Evolutionary conservation across 495 filamentous ascomycete species (phyloP), one percentile per base, ranked within the genome.

Genomic region (Tirmania nivea): DNA sequence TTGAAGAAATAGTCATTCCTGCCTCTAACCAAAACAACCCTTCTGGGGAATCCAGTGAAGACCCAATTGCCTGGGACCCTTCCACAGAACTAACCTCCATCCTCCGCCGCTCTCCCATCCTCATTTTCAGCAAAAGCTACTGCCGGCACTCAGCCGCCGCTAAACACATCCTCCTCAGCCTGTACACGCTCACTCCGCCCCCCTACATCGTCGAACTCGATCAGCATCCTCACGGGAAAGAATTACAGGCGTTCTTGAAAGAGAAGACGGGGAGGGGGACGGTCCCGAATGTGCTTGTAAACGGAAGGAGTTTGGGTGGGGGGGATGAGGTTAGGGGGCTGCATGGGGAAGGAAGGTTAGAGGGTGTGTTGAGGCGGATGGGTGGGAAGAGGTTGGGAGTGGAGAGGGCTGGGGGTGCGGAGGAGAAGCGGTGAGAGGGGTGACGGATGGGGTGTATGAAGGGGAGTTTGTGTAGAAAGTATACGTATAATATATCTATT

Each of bases 101-200:
- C 50, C 12, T 16, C n/a, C 34, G 25, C 9, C 17, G 52, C 54
- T 17, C 48, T 49, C 34, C 61, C 87, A 83, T 95, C 50, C 84
- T 95, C 61, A 84, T 97, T 52, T 95, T 96, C 71, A 93, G 86
- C 53, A 96, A 96, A 67, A 78, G 82, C 1, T 93, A 85, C 68
- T 97, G 90, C 67, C 85, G 82, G 0, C 79, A 77, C 70, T 94
- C 87, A 48, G 75, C 73, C 56, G 77, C 74, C 57, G 90, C 89
- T 12, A 97, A 97, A 67, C 66, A 67, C 9, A 78, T 96, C 55
- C 76, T 96, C 31, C 72, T 93, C 25, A 75, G 84, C 4, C 76
- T 79, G 57, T 95, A 95, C 69, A 70, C 71, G 34, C 94, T 96
- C 63, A 72, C 78, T 2, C 90, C 90, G 0, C 63, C 75, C 47